Base-by-base conservation (phyloP, 768 basidiomycete genomes). In the Daedaleopsis sinensis region DNA sequence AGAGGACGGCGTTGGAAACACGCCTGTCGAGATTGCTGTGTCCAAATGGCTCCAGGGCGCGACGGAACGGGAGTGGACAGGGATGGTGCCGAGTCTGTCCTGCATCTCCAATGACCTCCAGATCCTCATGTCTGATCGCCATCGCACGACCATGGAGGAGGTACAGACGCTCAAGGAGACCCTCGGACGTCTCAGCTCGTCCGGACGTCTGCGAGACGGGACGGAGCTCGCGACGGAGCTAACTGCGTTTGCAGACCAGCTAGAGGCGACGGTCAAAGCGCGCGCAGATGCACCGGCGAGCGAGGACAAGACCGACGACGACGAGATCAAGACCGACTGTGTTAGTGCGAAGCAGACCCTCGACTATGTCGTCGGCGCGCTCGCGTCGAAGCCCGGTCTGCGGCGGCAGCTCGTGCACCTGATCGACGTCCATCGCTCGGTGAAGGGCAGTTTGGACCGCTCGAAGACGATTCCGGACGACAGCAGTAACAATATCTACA, bases 1-100 rank as follows among this genome's bases (percentile, higher is more conserved):
- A 42, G 86, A 88, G 68, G 81, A 87, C 49, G 63, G 69, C 18
- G 73, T 76, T 5, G 74, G 74, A 13, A 67, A 68, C 47, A 76
- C 73, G 0, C 67, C 74, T 1, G 37, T 69, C 8, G 75, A 76
- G 36, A 64, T 65, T 24, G 70, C 70, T 2, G 35, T 55, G 6
- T 68, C 61, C 47, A 51, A 61, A 8, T 56, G 52, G 52, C 66
- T 73, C 21, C 57, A 62, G 43, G 12, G 39, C 36, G 48, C 37
- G 36, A 54, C 27, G 8, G 48, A 42, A 10, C 46, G n/a, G 16
- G 53, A 42, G 16, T 24, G 24, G 13, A 37, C 38, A 5, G 18
- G 5, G 6, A 11, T 13, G 1, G 37, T 44, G 23, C 58, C 53
- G 6, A 4, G 11, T 18, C 21, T 63, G 8, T 15, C 51, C 18